Evolutionary conservation across 2,329 filamentous ascomycete genomes (phyloP).

Genomic region (Clarireedia monteithiana): DNA sequence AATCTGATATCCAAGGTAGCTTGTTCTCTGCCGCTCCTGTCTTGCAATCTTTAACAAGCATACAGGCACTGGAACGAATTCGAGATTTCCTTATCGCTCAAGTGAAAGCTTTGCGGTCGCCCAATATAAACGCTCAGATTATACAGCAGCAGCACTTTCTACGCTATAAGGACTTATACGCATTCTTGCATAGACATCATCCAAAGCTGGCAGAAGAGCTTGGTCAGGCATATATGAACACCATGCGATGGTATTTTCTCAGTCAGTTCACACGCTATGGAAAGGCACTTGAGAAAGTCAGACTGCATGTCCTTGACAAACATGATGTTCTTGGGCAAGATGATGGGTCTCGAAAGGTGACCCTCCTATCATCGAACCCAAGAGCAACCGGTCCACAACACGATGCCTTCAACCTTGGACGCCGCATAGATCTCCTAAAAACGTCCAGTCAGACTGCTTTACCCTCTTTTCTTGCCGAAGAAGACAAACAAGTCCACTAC

Average conservation of each 20-base stretch:
- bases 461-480: conserved; percentile 83
- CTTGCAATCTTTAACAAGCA: neutral
- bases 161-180: conserved; percentile 79
- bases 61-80: conserved; percentile 80
- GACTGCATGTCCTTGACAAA: conserved; percentile 74
- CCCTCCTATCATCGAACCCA: conserved; percentile 45
- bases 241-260: conserved; percentile 97
- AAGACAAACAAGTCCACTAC: conserved; percentile 78
- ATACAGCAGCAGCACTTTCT: conserved; percentile 91
- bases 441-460: conserved; percentile 67
- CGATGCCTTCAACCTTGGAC: conserved; percentile 83
- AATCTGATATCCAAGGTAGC: conserved; percentile 73
- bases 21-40: neutral
- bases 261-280: conserved; percentile 88
- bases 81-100: conserved; percentile 90
- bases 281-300: conserved; percentile 75
- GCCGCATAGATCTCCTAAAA: conserved; percentile 74
- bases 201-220: conserved; percentile 82
- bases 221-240: conserved; percentile 88
- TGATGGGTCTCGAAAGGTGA: conserved; percentile 57
- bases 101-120: conserved; percentile 87
- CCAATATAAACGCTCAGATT: conserved; percentile 94
- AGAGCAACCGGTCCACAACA: conserved; percentile 54
- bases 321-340: conserved; percentile 79
- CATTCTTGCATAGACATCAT: conserved; percentile 78